These are phyloP conservation scores for Spergularia azorica DNA, from an alignment of 179 eudicot species.

Conservation along the genomic window DNA sequence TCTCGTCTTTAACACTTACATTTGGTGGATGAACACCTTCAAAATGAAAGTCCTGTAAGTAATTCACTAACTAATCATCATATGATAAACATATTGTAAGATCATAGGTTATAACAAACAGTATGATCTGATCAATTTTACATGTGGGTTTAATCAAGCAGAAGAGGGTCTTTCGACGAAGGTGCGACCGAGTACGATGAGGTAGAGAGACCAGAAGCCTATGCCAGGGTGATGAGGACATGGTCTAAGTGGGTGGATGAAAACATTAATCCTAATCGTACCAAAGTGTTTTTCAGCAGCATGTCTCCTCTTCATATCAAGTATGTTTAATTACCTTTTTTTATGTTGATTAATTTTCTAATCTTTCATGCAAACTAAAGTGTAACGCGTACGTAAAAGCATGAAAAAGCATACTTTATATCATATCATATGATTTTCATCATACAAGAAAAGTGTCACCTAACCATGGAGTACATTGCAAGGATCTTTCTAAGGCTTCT, in stretches of 20 bases:
- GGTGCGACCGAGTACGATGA: constrained; percentile 83
- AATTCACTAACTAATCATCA: neutral
- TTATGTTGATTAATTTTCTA: neutral
- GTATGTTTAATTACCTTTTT: constrained; percentile 13
- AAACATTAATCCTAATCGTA: constrained; percentile 66
- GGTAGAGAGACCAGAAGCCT: constrained; percentile 62
- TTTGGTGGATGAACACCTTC: constrained; percentile 98
- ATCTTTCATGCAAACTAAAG: neutral
- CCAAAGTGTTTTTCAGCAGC: constrained; percentile 77
- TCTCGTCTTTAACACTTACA: constrained; percentile 83
- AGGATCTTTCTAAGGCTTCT: too few relatives aligned
- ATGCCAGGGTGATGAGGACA: constrained; percentile 63
- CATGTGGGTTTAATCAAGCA: neutral
- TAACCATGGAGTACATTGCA: neutral
- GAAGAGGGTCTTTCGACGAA: constrained; percentile 78
- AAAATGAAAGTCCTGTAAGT: constrained; percentile 86
- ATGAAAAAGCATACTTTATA: neutral
- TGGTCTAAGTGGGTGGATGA: constrained; percentile 88
- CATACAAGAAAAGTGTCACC: neutral
- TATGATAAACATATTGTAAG: too few relatives aligned
- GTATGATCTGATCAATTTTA: neutral
- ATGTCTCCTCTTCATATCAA: constrained; percentile 93
- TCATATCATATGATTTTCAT: too few relatives aligned
- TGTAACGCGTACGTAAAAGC: neutral
- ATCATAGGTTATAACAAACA: neutral